Evolutionary conservation across 176 grass and related monocot species (phyloP), one percentile per base, ranked within the genome.

Genomic region (Oryza meridionalis): DNA sequence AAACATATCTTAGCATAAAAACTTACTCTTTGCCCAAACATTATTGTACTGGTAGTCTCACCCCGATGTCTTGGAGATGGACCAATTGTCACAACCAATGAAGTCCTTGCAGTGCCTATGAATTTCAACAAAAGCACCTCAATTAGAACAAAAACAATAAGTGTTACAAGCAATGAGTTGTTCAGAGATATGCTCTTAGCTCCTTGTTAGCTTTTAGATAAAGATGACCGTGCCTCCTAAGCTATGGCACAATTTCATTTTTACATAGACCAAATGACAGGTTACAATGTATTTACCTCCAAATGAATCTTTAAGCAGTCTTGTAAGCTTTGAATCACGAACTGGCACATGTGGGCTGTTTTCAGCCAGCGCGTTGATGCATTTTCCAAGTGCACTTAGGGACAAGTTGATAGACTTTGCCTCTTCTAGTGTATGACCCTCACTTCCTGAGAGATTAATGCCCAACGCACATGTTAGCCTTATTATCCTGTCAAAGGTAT

Each of bases 281-380:
- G 51, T 76, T 15, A 4, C 4, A 14, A 37, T 44, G 31, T 67
- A 53, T 25, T 88, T 77, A 99, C 97, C 97, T 90, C 97, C 97
- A 99, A 99, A 99, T 74, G 97, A 99, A 94, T 99, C 97, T 92
- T 91, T 96, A 84, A 99, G 93, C 75, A 99, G 89, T 87, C 97
- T 96, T n/a, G 97, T 99, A 76, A 99, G 88, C 84, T 99, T 99
- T 44, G 97, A 99, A 79, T 99, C 97, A 76, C 93, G 97, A 82
- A 99, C 84, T 72, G 97, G 97, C 88, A 99, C 93, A 68, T 99
- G 97, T 25, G 89, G 78, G 51, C 97, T 99, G 84, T 90, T 96
- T 85, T 99, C 97, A 89, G 97, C 97, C 77, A 99, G 93, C 73
- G 97, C 93, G 82, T 99, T 99, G 49, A 99, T 99, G 83, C 97